Base-by-base conservation (phyloP, 805 yeast species). In the Candida pini region DNA sequence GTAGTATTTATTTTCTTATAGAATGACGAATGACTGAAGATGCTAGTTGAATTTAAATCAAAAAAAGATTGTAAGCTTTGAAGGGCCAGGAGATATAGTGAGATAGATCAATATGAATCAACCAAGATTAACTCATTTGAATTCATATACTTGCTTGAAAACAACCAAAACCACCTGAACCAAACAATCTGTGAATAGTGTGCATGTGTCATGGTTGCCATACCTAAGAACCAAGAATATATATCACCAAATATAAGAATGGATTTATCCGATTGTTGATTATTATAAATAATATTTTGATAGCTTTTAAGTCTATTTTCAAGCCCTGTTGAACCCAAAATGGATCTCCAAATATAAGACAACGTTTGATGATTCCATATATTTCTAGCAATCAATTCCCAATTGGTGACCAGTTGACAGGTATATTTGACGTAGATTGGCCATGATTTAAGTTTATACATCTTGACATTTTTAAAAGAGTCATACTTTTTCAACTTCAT, bases 121-220 rank as follows among this genome's bases (percentile, higher is more conserved):
- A 47, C 49, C 18, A 44, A 38, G 26, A 66, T 62, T 43, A 85
- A 63, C 49, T 84, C 88, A 58, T 90, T 89, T 33, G 73, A 72
- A 28, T 79, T 77, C 66, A 85, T 73, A 59, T 87, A 90, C 41
- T 89, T 68, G 40, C 95, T 81, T 12, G 79, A 58, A 5, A 73
- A 39, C 53, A 92, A 65, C 96, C 97, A 92, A 1, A 87, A 80
- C 64, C 83, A 84, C 45, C 98, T 69, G 57, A 81, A 92, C 97
- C 97, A 90, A 7, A 82, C 89, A 84, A 92, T 84, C 57, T 92
- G 98, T 2, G 95, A 77, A 42, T 68, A 68, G 60, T 92, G 97
- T 3, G 83, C 95, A 44, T 69, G 68, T 3, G 79, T 62, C 96
- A 90, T 87, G 4, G 95, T 83, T 0, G 81, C 70, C 35, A 78